These are phyloP conservation scores for Fragilaria crotonensis DNA, from an alignment of 108 stramenopile genomes.

Conservation along the genomic window DNA sequence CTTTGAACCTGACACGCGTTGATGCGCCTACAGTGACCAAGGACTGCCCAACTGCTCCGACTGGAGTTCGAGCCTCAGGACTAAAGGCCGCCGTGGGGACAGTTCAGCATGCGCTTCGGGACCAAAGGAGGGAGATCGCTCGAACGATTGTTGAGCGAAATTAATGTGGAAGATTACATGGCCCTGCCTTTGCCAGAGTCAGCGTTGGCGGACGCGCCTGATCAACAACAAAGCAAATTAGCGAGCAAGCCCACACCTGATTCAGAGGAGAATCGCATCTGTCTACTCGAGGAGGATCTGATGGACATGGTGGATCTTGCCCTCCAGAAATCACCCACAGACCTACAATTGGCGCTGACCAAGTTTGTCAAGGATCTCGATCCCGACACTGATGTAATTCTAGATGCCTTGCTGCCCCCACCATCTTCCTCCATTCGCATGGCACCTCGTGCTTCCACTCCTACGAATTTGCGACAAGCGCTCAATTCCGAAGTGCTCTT, in stretches of 20 bases:
- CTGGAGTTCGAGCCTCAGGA: neutral
- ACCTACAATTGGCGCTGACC: neutral
- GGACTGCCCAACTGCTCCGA: neutral
- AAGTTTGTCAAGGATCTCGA: neutral
- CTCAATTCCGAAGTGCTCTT: neutral
- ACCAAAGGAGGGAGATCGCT: neutral
- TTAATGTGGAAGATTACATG: neutral
- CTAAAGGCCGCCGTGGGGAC: neutral
- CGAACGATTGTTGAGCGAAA: neutral
- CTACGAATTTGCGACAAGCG: neutral
- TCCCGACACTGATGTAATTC: neutral
- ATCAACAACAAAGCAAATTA: neutral
- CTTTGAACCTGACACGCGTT: neutral
- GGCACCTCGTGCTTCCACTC: neutral
- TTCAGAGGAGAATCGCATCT: neutral
- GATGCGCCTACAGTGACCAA: neutral
- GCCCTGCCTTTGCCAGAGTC: neutral
- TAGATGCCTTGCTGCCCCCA: neutral
- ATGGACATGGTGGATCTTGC: neutral
- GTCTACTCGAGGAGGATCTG: neutral
- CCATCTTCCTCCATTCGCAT: neutral
- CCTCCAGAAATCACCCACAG: neutral
- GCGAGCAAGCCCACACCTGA: neutral
- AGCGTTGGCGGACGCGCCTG: neutral
- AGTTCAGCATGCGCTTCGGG: neutral